A percentile compares a stretch with the other conserved stretches of the same genome.
Conservation (phyloP, 1,284 basidiomycete genomes). For the Apiotrichum montevideense region DNA sequence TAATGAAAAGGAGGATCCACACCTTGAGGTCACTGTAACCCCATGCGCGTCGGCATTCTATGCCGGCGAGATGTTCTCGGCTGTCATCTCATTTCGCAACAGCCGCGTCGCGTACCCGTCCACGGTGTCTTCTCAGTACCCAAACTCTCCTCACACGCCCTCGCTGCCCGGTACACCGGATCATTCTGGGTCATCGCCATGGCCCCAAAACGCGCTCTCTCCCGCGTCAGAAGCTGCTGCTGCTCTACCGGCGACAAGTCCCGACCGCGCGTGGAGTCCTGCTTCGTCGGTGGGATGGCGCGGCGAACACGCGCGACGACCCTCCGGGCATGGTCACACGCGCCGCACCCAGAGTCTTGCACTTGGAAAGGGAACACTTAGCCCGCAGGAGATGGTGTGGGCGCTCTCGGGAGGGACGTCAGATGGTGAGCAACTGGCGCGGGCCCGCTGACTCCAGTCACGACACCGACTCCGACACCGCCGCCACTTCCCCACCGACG, state of each 20-base stretch:
- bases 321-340: constrained; percentile 19
- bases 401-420: constrained; percentile 23
- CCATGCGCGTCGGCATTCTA: constrained; percentile 86
- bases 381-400: constrained; percentile 44
- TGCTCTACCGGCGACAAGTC: background rate
- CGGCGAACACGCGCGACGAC: constrained; percentile 3
- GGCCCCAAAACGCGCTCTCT: background rate
- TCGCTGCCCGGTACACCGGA: background rate
- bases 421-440: no score
- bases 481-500: constrained; percentile 31
- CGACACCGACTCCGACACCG: constrained; percentile 10
- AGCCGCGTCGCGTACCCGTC: constrained; percentile 47
- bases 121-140: background rate
- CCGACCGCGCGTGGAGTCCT: constrained; percentile 4
- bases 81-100: constrained; percentile 81
- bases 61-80: constrained; percentile 79
- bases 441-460: no score
- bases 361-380: constrained; percentile 33
- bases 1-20: constrained; percentile 26
- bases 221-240: background rate
- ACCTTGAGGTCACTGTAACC: constrained; percentile 50
- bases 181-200: background rate
- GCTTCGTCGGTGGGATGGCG: background rate
- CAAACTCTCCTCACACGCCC: background rate
- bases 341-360: constrained; percentile 34